A percentile compares a stretch with the other conserved stretches of the same genome.
These are phyloP conservation scores for Chloropicon primus DNA, from an alignment of 139 green algal species.

Conservation along the genomic window DNA sequence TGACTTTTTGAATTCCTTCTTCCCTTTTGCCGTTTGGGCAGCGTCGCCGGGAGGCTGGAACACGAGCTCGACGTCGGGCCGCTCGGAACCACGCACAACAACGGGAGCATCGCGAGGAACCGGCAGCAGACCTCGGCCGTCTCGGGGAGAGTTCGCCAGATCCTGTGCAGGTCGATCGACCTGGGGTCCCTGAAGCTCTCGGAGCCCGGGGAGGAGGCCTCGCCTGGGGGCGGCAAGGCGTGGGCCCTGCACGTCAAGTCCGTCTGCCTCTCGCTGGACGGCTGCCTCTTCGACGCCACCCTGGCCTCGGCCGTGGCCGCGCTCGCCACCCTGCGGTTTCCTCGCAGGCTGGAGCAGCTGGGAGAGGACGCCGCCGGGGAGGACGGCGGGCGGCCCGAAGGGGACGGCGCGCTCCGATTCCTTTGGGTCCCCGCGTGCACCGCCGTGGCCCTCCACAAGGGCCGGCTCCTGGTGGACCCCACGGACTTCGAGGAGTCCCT, in stretches of 20 bases:
- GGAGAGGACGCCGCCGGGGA: too few relatives aligned
- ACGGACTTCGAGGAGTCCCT: neutral
- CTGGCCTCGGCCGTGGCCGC: neutral
- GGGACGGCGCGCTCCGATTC: too few relatives aligned
- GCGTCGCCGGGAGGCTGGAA: too few relatives aligned
- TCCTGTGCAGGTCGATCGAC: neutral
- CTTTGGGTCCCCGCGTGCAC: neutral
- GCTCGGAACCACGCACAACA: neutral
- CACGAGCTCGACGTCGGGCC: neutral
- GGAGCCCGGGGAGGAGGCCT: too few relatives aligned
- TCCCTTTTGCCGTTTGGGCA: too few relatives aligned
- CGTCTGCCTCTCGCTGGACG: neutral
- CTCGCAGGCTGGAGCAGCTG: neutral
- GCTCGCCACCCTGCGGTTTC: neutral
- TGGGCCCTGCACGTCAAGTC: neutral
- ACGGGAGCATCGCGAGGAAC: neutral
- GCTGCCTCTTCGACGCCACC: neutral
- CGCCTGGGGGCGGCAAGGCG: neutral
- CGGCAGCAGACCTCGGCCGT: neutral
- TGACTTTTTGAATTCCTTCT: too few relatives aligned
- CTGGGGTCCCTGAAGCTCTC: neutral
- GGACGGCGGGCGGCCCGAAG: too few relatives aligned
- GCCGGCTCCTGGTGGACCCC: neutral
- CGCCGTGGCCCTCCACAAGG: neutral
- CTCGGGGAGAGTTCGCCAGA: neutral